Evolutionary conservation across 441 rosid species (phyloP).

Genomic region (Raphanus hybrid): DNA sequence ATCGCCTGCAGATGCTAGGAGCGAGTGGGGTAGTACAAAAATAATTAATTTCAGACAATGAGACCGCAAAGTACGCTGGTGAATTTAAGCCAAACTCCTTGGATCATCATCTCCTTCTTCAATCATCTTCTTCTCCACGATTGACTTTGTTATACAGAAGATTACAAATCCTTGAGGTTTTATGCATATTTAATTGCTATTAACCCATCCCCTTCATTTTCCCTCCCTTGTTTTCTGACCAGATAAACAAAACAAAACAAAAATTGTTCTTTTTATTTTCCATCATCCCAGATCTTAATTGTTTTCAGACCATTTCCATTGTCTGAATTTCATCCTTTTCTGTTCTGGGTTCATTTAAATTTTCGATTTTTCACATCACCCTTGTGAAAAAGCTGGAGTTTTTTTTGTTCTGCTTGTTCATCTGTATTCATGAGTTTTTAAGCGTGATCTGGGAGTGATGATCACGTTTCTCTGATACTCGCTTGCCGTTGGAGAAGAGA

Average conservation of each 20-base stretch:
- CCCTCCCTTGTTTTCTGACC: conserved; percentile 31
- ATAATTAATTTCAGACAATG: conserved; percentile 23
- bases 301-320: conserved; percentile 12
- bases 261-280: background rate
- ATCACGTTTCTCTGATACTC: no score
- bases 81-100: conserved; percentile 30
- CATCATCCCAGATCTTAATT: conserved; percentile 33
- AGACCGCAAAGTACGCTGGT: conserved; percentile 32
- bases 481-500: conserved; percentile 28
- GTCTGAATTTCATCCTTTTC: conserved; percentile 20
- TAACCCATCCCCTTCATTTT: conserved; percentile 29
- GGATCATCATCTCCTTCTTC: conserved; percentile 24
- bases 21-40: conserved; percentile 29
- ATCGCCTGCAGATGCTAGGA: conserved; percentile 12
- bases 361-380: conserved; percentile 29
- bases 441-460: background rate
- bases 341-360: conserved; percentile 30
- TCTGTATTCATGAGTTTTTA: background rate
- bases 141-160: conserved; percentile 25
- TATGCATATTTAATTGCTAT: conserved; percentile 36
- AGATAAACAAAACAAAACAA: background rate
- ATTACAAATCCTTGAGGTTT: conserved; percentile 26
- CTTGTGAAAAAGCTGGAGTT: conserved; percentile 11
- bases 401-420: conserved; percentile 1
- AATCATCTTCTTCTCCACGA: conserved; percentile 29